A percentile compares a stretch with the other conserved stretches of the same genome.
Conservation (phyloP, 2,329 filamentous ascomycete species). For the Pseudogymnoascus sp. region DNA sequence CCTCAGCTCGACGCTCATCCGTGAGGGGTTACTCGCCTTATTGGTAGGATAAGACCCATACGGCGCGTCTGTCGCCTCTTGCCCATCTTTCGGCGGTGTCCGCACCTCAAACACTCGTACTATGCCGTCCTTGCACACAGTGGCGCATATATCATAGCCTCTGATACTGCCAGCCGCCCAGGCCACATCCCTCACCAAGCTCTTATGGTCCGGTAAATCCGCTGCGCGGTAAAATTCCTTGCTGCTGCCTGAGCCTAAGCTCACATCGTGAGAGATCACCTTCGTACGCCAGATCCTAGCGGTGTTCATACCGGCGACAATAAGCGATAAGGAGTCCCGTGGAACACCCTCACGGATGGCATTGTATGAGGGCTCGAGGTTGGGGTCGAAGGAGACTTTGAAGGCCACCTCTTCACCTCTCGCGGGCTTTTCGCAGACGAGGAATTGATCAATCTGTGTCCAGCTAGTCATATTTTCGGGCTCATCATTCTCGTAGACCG, state of each 20-base stretch:
- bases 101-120: conserved; percentile 80
- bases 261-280: conserved; percentile 40
- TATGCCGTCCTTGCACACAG: conserved; percentile 84
- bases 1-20: conserved; percentile 16
- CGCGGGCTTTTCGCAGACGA: conserved; percentile 59
- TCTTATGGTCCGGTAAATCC: conserved; percentile 63
- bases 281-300: conserved; percentile 77
- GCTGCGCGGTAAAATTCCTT: conserved; percentile 81
- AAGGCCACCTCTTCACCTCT: conserved; percentile 84
- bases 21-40: conserved; percentile 20
- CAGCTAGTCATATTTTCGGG: conserved; percentile 74
- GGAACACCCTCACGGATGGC: conserved; percentile 74
- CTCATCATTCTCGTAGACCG: conserved; percentile 75
- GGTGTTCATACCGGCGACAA: conserved; percentile 76
- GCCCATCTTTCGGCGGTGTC: conserved; percentile 45
- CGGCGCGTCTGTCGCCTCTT: conserved; percentile 30
- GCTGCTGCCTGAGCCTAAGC: conserved; percentile 47
- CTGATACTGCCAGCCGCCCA: conserved; percentile 90
- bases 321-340: conserved; percentile 66
- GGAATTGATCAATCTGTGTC: conserved; percentile 65
- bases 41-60: conserved; percentile 24
- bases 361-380: conserved; percentile 69
- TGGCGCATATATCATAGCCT: conserved; percentile 83
- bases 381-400: conserved; percentile 79
- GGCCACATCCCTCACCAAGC: conserved; percentile 75